Conservation (phyloP, 2,329 filamentous ascomycete species). For the Penicillium fuscoglaucum region DNA sequence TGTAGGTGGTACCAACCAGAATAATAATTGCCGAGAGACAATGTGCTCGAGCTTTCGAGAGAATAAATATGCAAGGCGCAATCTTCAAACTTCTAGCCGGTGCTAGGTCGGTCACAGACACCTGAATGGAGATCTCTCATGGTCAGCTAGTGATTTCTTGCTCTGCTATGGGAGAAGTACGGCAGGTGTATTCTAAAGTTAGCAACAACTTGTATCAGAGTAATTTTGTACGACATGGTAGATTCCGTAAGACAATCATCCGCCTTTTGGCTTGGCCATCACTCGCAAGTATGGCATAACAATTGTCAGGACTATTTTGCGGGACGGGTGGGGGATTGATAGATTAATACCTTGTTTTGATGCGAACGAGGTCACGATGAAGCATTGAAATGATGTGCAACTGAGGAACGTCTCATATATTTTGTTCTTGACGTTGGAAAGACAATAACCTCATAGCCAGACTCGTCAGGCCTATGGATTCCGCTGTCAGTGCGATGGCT, state of each 20-base stretch:
- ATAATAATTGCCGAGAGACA: neutral
- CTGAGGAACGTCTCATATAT: neutral
- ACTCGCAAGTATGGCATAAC: neutral
- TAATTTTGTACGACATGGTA: neutral
- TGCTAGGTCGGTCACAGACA: neutral
- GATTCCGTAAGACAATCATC: neutral
- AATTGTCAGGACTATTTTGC: neutral
- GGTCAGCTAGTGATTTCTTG: neutral
- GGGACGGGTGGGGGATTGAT: neutral
- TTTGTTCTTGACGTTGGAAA: neutral
- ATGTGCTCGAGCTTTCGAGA: neutral
- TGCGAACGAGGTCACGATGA: neutral
- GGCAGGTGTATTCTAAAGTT: neutral
- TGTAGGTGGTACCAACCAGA: neutral
- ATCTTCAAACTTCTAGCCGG: neutral
- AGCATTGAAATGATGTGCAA: neutral
- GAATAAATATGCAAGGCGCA: neutral
- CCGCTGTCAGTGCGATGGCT: neutral
- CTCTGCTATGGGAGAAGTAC: neutral
- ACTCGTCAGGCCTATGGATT: neutral
- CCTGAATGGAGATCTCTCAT: neutral
- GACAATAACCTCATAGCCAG: too few species aligned
- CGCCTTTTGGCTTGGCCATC: neutral
- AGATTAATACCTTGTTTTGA: neutral
- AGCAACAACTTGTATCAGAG: neutral